Conservation (phyloP, 352 stramenopile species). For the Phytophthora pinifolia region DNA sequence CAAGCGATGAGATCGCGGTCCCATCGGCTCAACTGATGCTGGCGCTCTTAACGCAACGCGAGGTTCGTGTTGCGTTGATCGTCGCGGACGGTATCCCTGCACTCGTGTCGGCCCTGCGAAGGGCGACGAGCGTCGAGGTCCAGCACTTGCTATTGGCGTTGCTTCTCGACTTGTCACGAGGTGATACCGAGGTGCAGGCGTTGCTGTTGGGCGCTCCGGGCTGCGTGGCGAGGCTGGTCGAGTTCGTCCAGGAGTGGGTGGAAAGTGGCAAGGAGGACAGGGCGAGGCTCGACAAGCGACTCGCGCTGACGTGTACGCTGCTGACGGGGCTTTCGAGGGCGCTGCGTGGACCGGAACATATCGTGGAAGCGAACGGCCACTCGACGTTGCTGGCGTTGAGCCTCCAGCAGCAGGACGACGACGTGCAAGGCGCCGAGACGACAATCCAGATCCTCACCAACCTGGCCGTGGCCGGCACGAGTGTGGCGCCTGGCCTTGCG, state of each 20-base stretch:
- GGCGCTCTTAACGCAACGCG: conserved; percentile 35
- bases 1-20: conserved; percentile 40
- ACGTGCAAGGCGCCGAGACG: conserved; percentile 23
- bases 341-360: conserved; percentile 28
- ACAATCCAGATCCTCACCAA: conserved; percentile 58
- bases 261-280: conserved; percentile 7
- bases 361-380: conserved; percentile 47
- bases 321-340: conserved; percentile 44
- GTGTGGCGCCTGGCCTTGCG: conserved; percentile 29
- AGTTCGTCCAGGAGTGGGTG: conserved; percentile 46
- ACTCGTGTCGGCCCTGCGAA: conserved; percentile 47
- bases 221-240: conserved; percentile 42
- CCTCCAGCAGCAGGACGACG: conserved; percentile 26
- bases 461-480: conserved; percentile 29
- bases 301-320: conserved; percentile 45
- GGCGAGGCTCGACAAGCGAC: conserved; percentile 36
- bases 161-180: conserved; percentile 44
- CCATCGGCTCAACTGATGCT: conserved; percentile 51
- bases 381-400: conserved; percentile 44
- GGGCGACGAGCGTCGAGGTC: conserved; percentile 31
- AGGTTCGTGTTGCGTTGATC: conserved; percentile 65
- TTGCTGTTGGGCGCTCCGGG: conserved; percentile 48
- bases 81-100: conserved; percentile 73
- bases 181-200: conserved; percentile 66
- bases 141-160: conserved; percentile 54